Evolutionary conservation across 2,329 filamentous ascomycete genomes (phyloP), one percentile per base, ranked within the genome.

Genomic region (Cordyceps militaris): DNA sequence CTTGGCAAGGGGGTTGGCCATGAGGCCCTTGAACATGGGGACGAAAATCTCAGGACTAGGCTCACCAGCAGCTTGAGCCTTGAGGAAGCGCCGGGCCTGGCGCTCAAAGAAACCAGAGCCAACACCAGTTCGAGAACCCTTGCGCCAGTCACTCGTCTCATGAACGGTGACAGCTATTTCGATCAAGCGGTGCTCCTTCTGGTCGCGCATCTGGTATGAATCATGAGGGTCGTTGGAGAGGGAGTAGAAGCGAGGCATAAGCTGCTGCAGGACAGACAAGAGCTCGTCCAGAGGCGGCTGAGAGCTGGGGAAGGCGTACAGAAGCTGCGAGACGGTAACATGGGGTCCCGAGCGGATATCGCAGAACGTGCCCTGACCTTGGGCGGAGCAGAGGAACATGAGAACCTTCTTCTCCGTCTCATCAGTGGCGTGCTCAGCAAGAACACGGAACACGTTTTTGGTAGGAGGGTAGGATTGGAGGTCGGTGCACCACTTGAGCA

Each of bases 161-260:
- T 97, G 94, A 60, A 99, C 86, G 8, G 92, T 95, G 58, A 99
- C 94, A n/a, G 94, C 94, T 67, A 97, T 89, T 75, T 97, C 94
- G 66, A 99, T 86, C 60, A 97, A 76, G 30, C 92, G 88, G 62
- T 89, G 88, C 63, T 83, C 81, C 62, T 87, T 83, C 40, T 84
- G 82, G 62, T 88, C 87, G 61, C 84, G 82, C 23, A 85, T 81
- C 61, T 82, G 81, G 61, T 82, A 88, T 8, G 80, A 81, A 64
- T 95, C 85, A 62, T 94, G 89, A 0, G 94, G 94, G 67, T 99
- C 94, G 70, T 96, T 97, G 56, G 92, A 97, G 14, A 99, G 84
- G 4, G 93, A 97, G 76, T 99, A 99, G 78, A 99, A 99, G 60
- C 94, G 89, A 3, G 94, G 94, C 93, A 97, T 97, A 53, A 97